Conservation (phyloP, 768 basidiomycete genomes). For the Amanita muscaria region DNA sequence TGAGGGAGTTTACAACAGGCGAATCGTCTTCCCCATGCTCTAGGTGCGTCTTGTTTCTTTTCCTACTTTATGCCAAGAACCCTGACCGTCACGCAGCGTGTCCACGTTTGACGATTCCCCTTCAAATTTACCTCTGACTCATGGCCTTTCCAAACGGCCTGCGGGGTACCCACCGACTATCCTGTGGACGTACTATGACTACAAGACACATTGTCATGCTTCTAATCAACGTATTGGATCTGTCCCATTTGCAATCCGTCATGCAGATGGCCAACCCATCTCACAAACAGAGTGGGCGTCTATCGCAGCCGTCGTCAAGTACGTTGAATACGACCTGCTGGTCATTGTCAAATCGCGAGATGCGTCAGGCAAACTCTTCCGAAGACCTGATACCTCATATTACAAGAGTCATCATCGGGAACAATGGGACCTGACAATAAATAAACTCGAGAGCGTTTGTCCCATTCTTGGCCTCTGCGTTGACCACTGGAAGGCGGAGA, state of each 20-base stretch:
- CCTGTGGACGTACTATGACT: constrained; percentile 4
- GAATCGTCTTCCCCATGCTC: constrained; percentile 2
- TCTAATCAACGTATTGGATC: neutral
- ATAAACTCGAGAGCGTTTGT: constrained; percentile 2
- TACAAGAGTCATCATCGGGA: neutral
- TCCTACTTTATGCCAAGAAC: no score
- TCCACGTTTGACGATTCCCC: neutral
- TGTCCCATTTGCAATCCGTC: neutral
- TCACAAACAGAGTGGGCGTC: neutral
- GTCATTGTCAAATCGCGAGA: neutral
- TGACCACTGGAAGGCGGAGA: constrained; percentile 6
- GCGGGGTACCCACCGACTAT: neutral
- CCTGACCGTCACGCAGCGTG: no score
- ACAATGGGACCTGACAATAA: neutral
- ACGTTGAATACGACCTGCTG: constrained; percentile 1
- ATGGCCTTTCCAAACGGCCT: neutral
- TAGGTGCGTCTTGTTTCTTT: neutral
- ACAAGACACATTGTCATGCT: neutral
- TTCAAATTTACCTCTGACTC: neutral
- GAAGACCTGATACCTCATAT: neutral
- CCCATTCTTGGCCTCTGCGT: constrained; percentile 2
- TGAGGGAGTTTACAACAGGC: constrained; percentile 6
- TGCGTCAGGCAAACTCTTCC: neutral
- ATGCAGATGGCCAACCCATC: constrained; percentile 2
- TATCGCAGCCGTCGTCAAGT: neutral